A percentile compares a stretch with the other conserved stretches of the same genome.
Evolutionary conservation across 2,329 filamentous ascomycete genomes (phyloP).

Genomic region (Trichoderma citrinoviride): DNA sequence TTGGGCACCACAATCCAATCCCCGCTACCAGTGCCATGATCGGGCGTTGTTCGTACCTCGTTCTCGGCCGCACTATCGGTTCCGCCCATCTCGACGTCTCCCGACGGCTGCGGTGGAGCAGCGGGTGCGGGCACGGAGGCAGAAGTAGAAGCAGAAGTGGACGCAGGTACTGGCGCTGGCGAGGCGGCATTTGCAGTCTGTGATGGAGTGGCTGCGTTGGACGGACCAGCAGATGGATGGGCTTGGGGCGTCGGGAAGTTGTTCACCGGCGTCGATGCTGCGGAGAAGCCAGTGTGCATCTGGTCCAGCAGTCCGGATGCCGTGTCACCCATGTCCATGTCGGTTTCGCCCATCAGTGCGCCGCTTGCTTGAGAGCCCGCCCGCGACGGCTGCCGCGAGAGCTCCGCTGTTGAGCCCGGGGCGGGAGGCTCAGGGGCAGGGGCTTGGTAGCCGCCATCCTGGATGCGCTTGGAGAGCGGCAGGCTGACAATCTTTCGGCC

Average conservation of each 20-base stretch:
- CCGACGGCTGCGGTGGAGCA: slow-evolving; percentile 23
- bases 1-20: slow-evolving; percentile 78
- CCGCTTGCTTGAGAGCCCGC: slow-evolving; percentile 56
- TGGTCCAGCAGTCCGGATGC: slow-evolving; percentile 65
- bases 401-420: slow-evolving; percentile 28
- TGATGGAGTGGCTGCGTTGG: slow-evolving; percentile 56
- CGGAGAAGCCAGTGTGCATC: slow-evolving; percentile 62
- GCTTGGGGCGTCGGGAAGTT: slow-evolving; percentile 61
- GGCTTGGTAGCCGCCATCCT: slow-evolving; percentile 75
- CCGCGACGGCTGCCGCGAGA: slow-evolving; percentile 55
- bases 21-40: slow-evolving; percentile 52
- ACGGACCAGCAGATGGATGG: slow-evolving; percentile 55
- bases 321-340: slow-evolving; percentile 64
- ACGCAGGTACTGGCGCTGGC: slow-evolving; percentile 35
- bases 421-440: slow-evolving; percentile 45
- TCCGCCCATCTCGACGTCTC: slow-evolving; percentile 53
- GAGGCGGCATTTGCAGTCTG: slow-evolving; percentile 47
- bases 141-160: neutral
- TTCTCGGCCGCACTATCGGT: slow-evolving; percentile 40
- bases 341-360: slow-evolving; percentile 56
- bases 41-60: slow-evolving; percentile 44
- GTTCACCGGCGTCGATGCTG: slow-evolving; percentile 58
- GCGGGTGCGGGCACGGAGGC: slow-evolving; percentile 28
- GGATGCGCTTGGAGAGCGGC: slow-evolving; percentile 65
- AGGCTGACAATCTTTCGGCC: slow-evolving; percentile 64